phyloP scores from a whole-genome alignment of 345 rosid species.

The Euphorbia lathyris region DNA sequence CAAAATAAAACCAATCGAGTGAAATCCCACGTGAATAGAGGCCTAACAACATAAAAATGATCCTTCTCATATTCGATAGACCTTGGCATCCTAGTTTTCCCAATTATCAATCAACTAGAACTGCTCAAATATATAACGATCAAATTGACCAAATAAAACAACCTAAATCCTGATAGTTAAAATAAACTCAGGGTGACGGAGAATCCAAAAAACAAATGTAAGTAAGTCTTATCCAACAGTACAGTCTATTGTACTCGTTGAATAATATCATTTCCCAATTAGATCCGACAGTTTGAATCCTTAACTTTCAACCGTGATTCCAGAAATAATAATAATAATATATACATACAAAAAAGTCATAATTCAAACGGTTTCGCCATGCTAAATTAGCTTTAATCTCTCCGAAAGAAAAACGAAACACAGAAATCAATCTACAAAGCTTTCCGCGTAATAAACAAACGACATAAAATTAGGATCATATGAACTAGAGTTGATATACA shows the following conservation, averaged over 20 bases:
- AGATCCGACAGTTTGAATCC: neutral
- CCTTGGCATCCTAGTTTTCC: neutral
- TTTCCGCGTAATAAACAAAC: neutral
- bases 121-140: neutral
- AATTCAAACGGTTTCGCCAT: neutral
- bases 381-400: neutral
- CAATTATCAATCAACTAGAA: neutral
- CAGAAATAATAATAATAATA: neutral
- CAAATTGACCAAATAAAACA: neutral
- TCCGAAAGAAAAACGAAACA: neutral
- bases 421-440: neutral
- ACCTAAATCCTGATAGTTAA: neutral
- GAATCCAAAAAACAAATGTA: neutral
- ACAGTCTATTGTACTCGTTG: too few relatives aligned
- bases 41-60: neutral
- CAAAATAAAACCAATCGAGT: neutral
- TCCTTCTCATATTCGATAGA: neutral
- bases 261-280: neutral
- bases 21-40: neutral
- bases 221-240: neutral
- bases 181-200: neutral
- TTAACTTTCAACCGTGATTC: neutral
- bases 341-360: neutral
- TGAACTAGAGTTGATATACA: neutral
- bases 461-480: neutral